phyloP scores from a whole-genome alignment of 192 early-diverging fungal genomes.

The Linnemannia schmuckeri region DNA sequence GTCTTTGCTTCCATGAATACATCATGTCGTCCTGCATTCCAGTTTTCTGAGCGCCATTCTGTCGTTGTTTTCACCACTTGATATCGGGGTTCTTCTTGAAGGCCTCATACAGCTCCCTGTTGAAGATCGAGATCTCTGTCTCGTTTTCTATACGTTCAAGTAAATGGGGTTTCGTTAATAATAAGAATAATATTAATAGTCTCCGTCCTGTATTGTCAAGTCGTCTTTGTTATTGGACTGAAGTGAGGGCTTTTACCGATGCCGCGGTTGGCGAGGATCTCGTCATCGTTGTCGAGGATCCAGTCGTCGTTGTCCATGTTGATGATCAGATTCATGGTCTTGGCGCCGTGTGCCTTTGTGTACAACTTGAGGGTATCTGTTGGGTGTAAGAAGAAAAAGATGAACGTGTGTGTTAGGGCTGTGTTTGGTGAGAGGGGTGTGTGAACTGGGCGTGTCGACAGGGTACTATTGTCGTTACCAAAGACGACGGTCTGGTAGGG shows the following conservation, averaged over 20 bases:
- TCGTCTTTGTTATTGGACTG: background rate
- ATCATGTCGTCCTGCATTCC: background rate
- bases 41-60: background rate
- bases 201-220: background rate
- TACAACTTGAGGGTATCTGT: constrained; percentile 85
- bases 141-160: constrained; percentile 73
- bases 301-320: constrained; percentile 82
- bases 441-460: background rate
- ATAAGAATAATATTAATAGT: background rate
- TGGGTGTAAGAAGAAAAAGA: background rate
- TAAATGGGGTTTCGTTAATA: constrained; percentile 29
- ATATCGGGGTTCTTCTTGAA: constrained; percentile 84
- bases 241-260: constrained; percentile 63
- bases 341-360: constrained; percentile 77
- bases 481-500: constrained; percentile 76
- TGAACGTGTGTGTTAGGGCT: background rate
- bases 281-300: constrained; percentile 70
- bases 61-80: constrained; percentile 70
- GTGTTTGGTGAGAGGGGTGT: background rate
- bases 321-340: constrained; percentile 90
- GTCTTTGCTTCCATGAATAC: background rate
- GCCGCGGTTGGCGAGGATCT: constrained; percentile 65
- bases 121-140: constrained; percentile 89
- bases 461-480: constrained; percentile 58
- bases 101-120: constrained; percentile 73